Evolutionary conservation across 306 rosid species (phyloP), one percentile per base, ranked within the genome.

Genomic region (Ammopiptanthus mongolicus): DNA sequence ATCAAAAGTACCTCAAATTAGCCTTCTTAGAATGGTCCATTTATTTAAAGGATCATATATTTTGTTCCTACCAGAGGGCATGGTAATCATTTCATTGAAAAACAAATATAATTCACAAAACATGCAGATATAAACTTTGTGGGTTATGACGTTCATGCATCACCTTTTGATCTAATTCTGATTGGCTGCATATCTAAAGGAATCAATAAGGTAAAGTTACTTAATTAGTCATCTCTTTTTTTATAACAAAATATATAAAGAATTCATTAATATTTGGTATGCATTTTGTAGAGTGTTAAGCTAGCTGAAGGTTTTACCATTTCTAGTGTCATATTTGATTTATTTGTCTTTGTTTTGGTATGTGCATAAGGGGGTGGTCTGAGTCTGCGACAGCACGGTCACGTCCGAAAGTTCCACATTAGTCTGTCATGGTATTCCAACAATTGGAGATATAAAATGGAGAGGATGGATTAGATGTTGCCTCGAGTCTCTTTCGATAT

Each of bases 1-100:
- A 88, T 84, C 80, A 82, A 85, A 82, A 85, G 86, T 81, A 80
- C 86, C 82, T 78, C 75, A 81, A 78, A 85, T 85, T 73, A 80
- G 82, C 84, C 73, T 82, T 60, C 76, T 75, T 83, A 74, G 85
- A 59, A 86, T 81, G 83, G 87, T 86, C 84, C 90, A 75, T 78
- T 82, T 75, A 58, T 33, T 78, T 75, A 52, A 71, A 75, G 74
- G 80, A 71, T 77, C 70, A 68, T 69, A 71, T 83, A 83, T 78
- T 65, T 82, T 76, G 80, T 74, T 71, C 83, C 81, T 76, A 83
- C 75, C 44, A 71, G 17, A 76, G 72, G 83, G 74, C 75, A 83
- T 57, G 28, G 76, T 67, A 78, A 83, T 85, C 85, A 85, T 88
- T 85, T 76, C 80, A 71, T 65, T 80, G 36, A 29, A 65, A 83